Evolutionary conservation across 495 filamentous ascomycete genomes (phyloP).

Genomic region (Trichoderma gamsii): DNA sequence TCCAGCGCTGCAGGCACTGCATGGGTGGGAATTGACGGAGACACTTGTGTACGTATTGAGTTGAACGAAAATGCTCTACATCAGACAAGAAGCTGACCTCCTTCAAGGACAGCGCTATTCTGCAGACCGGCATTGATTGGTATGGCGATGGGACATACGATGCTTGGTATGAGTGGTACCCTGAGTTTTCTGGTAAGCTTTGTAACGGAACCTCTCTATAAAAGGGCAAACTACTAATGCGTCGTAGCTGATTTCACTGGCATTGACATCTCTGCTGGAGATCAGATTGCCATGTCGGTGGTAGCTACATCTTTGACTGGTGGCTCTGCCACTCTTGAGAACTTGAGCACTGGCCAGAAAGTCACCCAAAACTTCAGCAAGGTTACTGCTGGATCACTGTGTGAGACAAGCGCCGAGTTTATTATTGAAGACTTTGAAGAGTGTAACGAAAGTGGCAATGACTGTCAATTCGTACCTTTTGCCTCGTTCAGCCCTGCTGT

Average conservation of each 20-base stretch:
- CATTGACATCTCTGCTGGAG: conserved; percentile 46
- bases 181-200: conserved; percentile 27
- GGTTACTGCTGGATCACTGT: conserved; percentile 23
- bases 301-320: conserved; percentile 39
- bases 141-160: conserved; percentile 42
- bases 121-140: conserved; percentile 58
- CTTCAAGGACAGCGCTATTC: conserved; percentile 38
- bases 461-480: conserved; percentile 44
- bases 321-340: conserved; percentile 51
- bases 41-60: conserved; percentile 36
- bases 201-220: neutral
- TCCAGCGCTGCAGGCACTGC: conserved; percentile 36
- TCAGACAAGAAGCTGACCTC: too few species aligned
- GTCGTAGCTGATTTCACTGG: conserved; percentile 38
- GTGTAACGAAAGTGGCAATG: conserved; percentile 26
- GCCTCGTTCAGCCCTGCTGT: conserved; percentile 48
- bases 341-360: conserved; percentile 47
- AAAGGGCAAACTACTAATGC: neutral
- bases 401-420: conserved; percentile 55
- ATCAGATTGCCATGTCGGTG: conserved; percentile 50
- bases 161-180: conserved; percentile 64
- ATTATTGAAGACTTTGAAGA: conserved; percentile 55
- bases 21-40: conserved; percentile 59
- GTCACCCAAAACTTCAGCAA: conserved; percentile 45
- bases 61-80: too few species aligned